Percentiles rank a stretch among this genome's conserved stretches.
Conservation (phyloP, 2,329 filamentous ascomycete genomes). For the Cladosporium austrohemisphaericum region DNA sequence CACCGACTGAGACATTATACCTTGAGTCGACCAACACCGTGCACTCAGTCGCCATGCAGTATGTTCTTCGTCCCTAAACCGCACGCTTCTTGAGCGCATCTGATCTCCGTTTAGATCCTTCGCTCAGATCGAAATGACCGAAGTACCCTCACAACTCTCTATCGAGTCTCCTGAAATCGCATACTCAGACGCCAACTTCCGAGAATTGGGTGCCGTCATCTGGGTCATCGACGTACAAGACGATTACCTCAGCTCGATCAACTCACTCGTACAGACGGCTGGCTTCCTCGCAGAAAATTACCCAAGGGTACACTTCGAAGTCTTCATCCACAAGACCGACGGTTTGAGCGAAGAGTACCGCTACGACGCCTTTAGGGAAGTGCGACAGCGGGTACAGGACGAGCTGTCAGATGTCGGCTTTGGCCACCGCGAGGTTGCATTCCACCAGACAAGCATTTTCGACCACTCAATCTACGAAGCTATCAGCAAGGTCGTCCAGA, state of each 20-base stretch:
- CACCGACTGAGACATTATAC: slow-evolving; percentile 91
- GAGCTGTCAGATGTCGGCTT: slow-evolving; percentile 90
- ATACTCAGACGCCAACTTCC: slow-evolving; percentile 80
- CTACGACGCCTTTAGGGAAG: slow-evolving; percentile 91
- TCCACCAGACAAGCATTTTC: slow-evolving; percentile 96
- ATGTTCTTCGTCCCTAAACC: slow-evolving; percentile 43
- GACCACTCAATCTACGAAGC: slow-evolving; percentile 98
- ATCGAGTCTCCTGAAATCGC: slow-evolving; percentile 88
- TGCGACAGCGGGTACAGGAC: slow-evolving; percentile 93
- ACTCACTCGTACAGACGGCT: slow-evolving; percentile 81
- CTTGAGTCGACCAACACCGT: slow-evolving; percentile 92
- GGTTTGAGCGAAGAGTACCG: slow-evolving; percentile 97
- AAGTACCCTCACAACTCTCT: slow-evolving; percentile 92
- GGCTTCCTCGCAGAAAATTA: slow-evolving; percentile 83
- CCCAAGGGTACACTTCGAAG: slow-evolving; percentile 92
- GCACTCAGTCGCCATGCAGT: slow-evolving; percentile 95
- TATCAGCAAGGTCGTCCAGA: slow-evolving; percentile 97
- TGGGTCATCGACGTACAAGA: slow-evolving; percentile 99
- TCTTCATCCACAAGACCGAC: slow-evolving; percentile 99
- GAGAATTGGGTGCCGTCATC: slow-evolving; percentile 87
- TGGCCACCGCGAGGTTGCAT: slow-evolving; percentile 89
- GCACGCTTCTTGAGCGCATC: neutral
- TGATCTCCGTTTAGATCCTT: slow-evolving; percentile 65
- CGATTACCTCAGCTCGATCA: slow-evolving; percentile 90
- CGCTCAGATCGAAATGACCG: slow-evolving; percentile 99